Conservation (phyloP, 768 basidiomycete genomes). For the Hemileccinum impolitum region DNA sequence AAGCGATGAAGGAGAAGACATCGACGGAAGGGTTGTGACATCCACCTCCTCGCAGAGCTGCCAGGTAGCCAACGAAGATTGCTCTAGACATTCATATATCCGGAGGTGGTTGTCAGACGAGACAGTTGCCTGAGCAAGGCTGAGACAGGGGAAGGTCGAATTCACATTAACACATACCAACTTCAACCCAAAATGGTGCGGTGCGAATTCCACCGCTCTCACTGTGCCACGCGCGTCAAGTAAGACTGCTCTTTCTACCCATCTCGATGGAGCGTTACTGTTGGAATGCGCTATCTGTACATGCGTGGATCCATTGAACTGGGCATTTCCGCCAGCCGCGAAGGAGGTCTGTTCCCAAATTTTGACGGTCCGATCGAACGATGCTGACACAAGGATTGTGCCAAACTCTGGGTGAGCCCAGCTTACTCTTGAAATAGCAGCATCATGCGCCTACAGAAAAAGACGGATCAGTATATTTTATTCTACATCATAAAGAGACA, state of each 20-base stretch:
- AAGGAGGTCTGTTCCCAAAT: constrained; percentile 75
- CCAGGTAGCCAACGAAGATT: constrained; percentile 68
- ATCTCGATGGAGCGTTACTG: constrained; percentile 43
- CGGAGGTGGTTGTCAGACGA: constrained; percentile 85
- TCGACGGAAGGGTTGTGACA: constrained; percentile 49
- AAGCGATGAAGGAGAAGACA: constrained; percentile 41
- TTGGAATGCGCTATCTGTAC: constrained; percentile 8
- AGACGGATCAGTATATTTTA: neutral
- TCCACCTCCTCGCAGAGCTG: constrained; percentile 76
- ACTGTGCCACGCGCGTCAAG: constrained; percentile 86
- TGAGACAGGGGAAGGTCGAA: neutral
- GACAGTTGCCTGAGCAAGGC: constrained; percentile 65
- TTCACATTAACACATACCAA: constrained; percentile 48
- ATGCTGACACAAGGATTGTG: constrained; percentile 78
- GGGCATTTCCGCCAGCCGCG: constrained; percentile 26
- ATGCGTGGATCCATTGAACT: constrained; percentile 23
- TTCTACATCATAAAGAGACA: neutral
- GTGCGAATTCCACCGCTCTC: constrained; percentile 82
- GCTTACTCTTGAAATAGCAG: constrained; percentile 74
- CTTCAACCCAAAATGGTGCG: constrained; percentile 84
- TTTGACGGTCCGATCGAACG: constrained; percentile 89
- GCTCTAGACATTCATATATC: constrained; percentile 88
- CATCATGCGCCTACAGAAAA: constrained; percentile 83
- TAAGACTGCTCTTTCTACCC: constrained; percentile 72
- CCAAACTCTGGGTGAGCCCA: constrained; percentile 97